These are phyloP conservation scores for Aechmea fasciata DNA, from an alignment of 176 grass and related monocot species.

Conservation along the genomic window DNA sequence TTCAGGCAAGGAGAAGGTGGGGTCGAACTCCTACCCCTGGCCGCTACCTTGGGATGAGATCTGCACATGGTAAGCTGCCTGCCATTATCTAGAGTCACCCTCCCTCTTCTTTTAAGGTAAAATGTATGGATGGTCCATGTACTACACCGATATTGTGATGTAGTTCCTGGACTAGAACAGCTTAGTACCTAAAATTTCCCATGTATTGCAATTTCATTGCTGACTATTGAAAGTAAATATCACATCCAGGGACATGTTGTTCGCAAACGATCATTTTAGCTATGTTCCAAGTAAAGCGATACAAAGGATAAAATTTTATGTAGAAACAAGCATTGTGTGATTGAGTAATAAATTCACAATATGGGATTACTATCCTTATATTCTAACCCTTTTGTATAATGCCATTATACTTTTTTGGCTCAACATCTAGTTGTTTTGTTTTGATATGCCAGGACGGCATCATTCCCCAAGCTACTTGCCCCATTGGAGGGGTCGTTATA, in stretches of 20 bases:
- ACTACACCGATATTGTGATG: background rate
- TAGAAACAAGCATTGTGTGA: no score
- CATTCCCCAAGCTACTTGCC: constrained; percentile 45
- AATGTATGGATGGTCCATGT: background rate
- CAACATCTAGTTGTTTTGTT: constrained; percentile 8
- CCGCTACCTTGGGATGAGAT: constrained; percentile 47
- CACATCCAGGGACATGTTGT: no score
- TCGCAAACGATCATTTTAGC: no score
- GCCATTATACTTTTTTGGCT: background rate
- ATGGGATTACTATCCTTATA: no score
- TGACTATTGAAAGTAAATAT: no score
- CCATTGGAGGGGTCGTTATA: constrained; percentile 26
- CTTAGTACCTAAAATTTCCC: background rate
- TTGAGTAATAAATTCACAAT: no score
- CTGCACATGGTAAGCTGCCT: constrained; percentile 28
- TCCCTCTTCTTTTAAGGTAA: background rate
- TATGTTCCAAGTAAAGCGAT: no score
- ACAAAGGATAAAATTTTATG: no score
- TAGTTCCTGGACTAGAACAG: no score
- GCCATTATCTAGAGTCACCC: background rate
- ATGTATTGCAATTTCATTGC: background rate
- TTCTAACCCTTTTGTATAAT: no score
- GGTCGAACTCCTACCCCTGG: constrained; percentile 68
- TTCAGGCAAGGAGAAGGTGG: constrained; percentile 67
- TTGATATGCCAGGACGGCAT: constrained; percentile 20